Evolutionary conservation across 2,329 filamentous ascomycete genomes (phyloP), one percentile per base, ranked within the genome.

Genomic region (Fusarium sp.): DNA sequence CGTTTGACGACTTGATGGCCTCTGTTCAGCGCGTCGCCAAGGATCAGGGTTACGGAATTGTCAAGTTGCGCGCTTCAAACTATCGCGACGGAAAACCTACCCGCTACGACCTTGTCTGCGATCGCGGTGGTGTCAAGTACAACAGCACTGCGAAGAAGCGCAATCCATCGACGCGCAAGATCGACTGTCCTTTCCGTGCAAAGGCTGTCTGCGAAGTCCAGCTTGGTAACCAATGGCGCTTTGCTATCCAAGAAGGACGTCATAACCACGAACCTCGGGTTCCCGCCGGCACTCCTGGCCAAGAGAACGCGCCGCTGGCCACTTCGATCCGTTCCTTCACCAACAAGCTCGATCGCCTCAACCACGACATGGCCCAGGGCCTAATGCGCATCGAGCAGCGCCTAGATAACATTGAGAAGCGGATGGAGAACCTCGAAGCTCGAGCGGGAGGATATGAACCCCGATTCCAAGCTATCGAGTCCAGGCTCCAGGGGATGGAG

Each of bases 201-300:
- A 91, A 91, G 82, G 89, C 89, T 27, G 89, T 91, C 24, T 91
- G 89, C 71, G 89, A 91, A 77, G 89, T 91, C 8, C 88, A 90
- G 78, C 83, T 91, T 12, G 87, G 87, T 46, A 90, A 91, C 70
- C 89, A 90, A 80, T 91, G 89, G 89, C 87, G 89, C n/a, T 91
- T 91, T 71, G 87, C 87, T 9, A 86, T 91, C 12, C 89, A 91
- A 69, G 88, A 90, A 65, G 80, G 85, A n/a, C 84, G 88, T 16
- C 89, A 91, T 78, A 91, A 91, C 79, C 89, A 91, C 77, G 89
- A 91, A 74, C 87, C 89, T 35, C 87, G 89, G 67, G 81, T 89
- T 58, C 84, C 87, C 10, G 85, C 87, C 20, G 87, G 86, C 38
- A 84, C 85, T 2, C 85, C 88, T 2, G 88, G 88, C 29, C 87